Evolutionary conservation across 1,139 yeast genomes (phyloP).

Genomic region (Kodamaea ohmeri): DNA sequence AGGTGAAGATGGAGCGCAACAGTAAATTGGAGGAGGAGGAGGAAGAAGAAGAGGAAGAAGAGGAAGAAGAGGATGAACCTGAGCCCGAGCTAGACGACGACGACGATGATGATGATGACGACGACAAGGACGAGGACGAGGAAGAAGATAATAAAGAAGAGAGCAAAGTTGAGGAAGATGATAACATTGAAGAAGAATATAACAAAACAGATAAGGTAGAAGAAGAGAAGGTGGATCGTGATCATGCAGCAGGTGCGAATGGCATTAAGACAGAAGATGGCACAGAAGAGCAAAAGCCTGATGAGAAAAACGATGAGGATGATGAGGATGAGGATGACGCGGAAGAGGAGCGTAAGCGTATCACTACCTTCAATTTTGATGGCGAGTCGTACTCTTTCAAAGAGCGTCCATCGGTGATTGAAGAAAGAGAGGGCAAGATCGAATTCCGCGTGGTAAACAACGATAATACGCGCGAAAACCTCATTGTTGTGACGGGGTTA

Average conservation of each 20-base stretch:
- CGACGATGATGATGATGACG: conserved; percentile 2
- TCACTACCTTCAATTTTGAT: conserved; percentile 50
- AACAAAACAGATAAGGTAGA: conserved; percentile 14
- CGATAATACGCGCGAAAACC: conserved; percentile 80
- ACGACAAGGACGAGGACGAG: conserved; percentile 7
- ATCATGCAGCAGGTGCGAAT: too few relatives aligned
- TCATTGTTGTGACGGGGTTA: conserved; percentile 90
- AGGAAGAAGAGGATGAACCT: conserved; percentile 11
- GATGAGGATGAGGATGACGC: conserved; percentile 50
- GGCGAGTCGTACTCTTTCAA: conserved; percentile 82
- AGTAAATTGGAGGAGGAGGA: conserved; percentile 9
- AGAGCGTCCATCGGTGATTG: conserved; percentile 91
- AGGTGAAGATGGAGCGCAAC: conserved; percentile 19
- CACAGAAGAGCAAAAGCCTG: conserved; percentile 11
- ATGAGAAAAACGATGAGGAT: conserved; percentile 12
- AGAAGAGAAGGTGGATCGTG: conserved; percentile 16
- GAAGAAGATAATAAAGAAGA: conserved; percentile 3
- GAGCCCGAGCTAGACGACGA: conserved; percentile 10
- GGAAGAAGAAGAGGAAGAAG: conserved; percentile 17
- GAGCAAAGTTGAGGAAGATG: conserved; percentile 10
- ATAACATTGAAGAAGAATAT: conserved; percentile 15
- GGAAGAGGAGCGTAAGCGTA: conserved; percentile 48
- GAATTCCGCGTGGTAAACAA: conserved; percentile 95
- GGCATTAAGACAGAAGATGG: conserved; percentile 15
- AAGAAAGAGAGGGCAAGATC: conserved; percentile 85